Evolutionary conservation across 2,329 filamentous ascomycete genomes (phyloP), one percentile per base, ranked within the genome.

Genomic region (Penicillium sp.): DNA sequence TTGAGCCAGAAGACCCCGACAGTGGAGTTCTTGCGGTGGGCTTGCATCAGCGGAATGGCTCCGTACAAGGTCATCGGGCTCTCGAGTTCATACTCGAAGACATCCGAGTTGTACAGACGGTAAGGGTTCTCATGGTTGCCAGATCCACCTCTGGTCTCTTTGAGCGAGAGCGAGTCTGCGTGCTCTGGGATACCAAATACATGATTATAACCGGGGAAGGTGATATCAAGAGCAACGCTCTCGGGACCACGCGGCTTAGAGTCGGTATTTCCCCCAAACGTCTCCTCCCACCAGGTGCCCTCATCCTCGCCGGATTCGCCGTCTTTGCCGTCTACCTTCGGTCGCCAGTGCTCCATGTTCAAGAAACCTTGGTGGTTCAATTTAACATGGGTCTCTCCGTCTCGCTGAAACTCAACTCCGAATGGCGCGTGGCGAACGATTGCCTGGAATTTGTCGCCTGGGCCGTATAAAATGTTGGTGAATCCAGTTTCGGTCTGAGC

Each of bases 31-130:
- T 93, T 95, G 68, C 89, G 89, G 71, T 99, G 93, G 19, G 94
- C 94, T 75, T 97, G 94, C 91, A 99, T 96, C 71, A 97, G 90
- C 2, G 94, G 94, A 66, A 99, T 97, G 8, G 92, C 81, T n/a
- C 94, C 94, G 70, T 99, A 99, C 2, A 99, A 82, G 0, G 94
- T 97, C 94, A 99, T 99, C 0, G 94, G 92, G 75, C 92, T 97
- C 75, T 97, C 90, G 67, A 97, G 84, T 67, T 96, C 88, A 74
- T 99, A 99, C 77, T 99, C 94, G 67, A 99, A 99, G 11, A 99
- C 94, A 72, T 99, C 94, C 33, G 91, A 84, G 74, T 99, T 99
- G 79, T 97, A 97, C 74, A 99, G 77, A 38, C 94, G 86, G 78
- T 99, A 99, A 0, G 94, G 94, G 61, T 99, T 91, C 10, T 83